Conservation (phyloP, 208 protist species). For the Trypanosoma lewisi region DNA sequence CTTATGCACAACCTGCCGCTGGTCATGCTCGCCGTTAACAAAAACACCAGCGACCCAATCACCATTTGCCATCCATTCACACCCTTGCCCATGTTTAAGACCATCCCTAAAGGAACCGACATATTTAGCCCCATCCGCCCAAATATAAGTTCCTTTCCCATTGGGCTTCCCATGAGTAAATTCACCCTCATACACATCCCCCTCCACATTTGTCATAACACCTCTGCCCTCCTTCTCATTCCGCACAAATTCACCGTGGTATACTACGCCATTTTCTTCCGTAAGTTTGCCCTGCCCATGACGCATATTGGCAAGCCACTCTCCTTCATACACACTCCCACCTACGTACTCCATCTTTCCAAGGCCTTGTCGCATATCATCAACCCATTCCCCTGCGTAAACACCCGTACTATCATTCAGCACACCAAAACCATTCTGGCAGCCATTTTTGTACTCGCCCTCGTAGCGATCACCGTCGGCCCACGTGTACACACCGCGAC, state of each 20-base stretch:
- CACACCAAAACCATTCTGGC: constrained; percentile 71
- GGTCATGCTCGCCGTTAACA: constrained; percentile 64
- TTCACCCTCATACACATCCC: constrained; percentile 83
- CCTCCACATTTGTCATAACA: constrained; percentile 65
- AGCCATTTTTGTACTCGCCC: constrained; percentile 58
- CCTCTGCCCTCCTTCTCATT: constrained; percentile 81
- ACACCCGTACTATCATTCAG: constrained; percentile 76
- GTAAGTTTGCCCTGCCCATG: constrained; percentile 81
- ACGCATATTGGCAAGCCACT: constrained; percentile 81
- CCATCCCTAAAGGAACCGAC: constrained; percentile 84
- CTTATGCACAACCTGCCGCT: constrained; percentile 40
- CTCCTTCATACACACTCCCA: constrained; percentile 82
- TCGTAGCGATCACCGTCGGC: constrained; percentile 75
- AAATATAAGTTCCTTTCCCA: constrained; percentile 76
- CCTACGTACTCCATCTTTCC: constrained; percentile 77
- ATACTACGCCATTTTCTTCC: constrained; percentile 46
- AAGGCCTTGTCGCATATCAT: constrained; percentile 79
- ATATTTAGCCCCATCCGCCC: constrained; percentile 79
- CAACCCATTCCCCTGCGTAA: constrained; percentile 84
- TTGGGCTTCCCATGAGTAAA: constrained; percentile 71
- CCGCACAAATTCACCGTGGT: constrained; percentile 72
- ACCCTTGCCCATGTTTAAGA: constrained; percentile 80
- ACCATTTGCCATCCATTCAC: constrained; percentile 77
- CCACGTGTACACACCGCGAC: constrained; percentile 76
- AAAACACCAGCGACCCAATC: constrained; percentile 77